Evolutionary conservation across 2,329 filamentous ascomycete genomes (phyloP).

Genomic region (Aspergillus aculeatus): DNA sequence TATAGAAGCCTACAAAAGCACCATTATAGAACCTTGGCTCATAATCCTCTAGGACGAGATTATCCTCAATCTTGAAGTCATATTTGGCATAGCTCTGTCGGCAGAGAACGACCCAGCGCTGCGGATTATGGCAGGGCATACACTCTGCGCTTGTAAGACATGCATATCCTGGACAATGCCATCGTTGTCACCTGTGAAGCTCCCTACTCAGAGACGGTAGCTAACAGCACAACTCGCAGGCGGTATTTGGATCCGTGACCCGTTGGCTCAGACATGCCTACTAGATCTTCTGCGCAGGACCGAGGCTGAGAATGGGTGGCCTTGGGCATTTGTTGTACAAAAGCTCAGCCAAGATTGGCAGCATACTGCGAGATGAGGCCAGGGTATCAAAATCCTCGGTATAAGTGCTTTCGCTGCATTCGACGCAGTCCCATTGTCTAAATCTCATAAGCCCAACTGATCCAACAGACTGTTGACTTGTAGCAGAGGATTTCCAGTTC

Average conservation of each 20-base stretch:
- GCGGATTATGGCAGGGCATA: slow-evolving; percentile 35
- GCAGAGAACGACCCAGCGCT: slow-evolving; percentile 34
- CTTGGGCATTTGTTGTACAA: slow-evolving; percentile 23
- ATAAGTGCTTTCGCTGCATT: neutral
- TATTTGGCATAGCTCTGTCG: slow-evolving; percentile 36
- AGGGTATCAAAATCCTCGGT: neutral
- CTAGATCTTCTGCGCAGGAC: slow-evolving; percentile 24
- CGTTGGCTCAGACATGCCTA: slow-evolving; percentile 23
- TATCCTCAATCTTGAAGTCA: slow-evolving; percentile 27
- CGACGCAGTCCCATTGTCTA: neutral
- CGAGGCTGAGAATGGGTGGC: slow-evolving; percentile 24
- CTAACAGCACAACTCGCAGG: slow-evolving; percentile 16
- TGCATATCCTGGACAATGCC: neutral
- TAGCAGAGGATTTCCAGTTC: neutral
- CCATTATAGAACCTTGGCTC: too few relatives aligned
- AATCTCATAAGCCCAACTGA: neutral
- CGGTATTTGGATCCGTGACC: slow-evolving; percentile 32
- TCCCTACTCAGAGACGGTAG: neutral
- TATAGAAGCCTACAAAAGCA: neutral
- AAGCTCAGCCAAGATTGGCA: slow-evolving; percentile 21
- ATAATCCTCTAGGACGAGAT: slow-evolving; percentile 23
- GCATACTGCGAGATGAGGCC: slow-evolving; percentile 6
- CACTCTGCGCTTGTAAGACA: slow-evolving; percentile 32
- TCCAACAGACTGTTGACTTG: neutral
- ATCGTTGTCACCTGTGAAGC: neutral